Conservation (phyloP, 169 alveolate genomes). For the Cryptosporidium bovis region DNA sequence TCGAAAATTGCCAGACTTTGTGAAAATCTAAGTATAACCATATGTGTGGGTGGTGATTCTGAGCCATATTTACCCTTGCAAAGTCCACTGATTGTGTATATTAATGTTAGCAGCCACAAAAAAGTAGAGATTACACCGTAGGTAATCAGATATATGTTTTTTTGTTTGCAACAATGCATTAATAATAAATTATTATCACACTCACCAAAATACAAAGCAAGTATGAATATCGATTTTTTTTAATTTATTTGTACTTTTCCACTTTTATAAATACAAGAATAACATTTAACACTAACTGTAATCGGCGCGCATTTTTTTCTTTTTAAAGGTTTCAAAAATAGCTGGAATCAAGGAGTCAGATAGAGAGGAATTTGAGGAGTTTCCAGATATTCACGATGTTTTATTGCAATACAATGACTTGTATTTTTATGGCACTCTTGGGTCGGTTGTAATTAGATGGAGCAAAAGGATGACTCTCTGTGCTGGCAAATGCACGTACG, state of each 20-base stretch:
- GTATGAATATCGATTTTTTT: neutral
- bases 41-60: slow-evolving; percentile 1
- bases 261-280: neutral
- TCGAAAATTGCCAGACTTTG: slow-evolving; percentile 68
- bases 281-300: neutral
- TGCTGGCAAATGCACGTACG: slow-evolving; percentile 91
- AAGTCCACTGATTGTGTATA: slow-evolving; percentile 12
- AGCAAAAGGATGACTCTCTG: slow-evolving; percentile 91
- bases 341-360: neutral
- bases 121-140: slow-evolving; percentile 38
- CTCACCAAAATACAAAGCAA: slow-evolving; percentile 4
- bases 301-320: neutral
- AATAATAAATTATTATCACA: slow-evolving; percentile 5
- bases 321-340: neutral
- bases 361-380: slow-evolving; percentile 14
- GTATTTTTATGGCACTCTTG: slow-evolving; percentile 85
- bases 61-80: neutral
- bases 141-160: slow-evolving; percentile 27
- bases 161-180: slow-evolving; percentile 18
- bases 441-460: slow-evolving; percentile 88
- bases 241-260: too few relatives aligned
- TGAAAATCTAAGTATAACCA: slow-evolving; percentile 36
- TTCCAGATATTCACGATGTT: slow-evolving; percentile 84
- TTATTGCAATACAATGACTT: slow-evolving; percentile 83
- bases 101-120: slow-evolving; percentile 33